Evolutionary conservation across 208 protist species (phyloP), one percentile per base, ranked within the genome.

Genomic region (Acanthamoeba polyphaga): DNA sequence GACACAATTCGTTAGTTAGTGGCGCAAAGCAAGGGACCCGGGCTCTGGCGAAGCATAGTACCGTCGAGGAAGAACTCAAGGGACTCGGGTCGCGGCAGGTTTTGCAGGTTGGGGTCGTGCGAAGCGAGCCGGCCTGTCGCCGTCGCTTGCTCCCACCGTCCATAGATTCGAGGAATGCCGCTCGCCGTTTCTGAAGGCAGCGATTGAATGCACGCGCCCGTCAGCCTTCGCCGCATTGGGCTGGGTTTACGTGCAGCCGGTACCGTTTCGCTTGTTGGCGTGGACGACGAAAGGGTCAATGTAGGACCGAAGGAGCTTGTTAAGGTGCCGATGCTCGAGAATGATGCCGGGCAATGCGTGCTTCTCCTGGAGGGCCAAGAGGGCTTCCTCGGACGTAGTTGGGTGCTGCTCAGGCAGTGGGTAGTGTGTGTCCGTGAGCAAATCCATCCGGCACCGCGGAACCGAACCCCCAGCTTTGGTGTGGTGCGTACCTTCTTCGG

Each of bases 91-190:
- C 90, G 43, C 8, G 90, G 90, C 43, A 94, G 27, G 53, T 94
- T 94, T 60, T 94, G 90, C 3, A 94, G 70, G 51, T 94, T 94
- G 62, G 90, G 90, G 53, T 94, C 53, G 49, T 62, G 51, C 29
- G 90, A 94, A 29, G 90, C 62, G 4, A 94, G 90, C 49, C 90
- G 10, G 24, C 90, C 90, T n/a, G 90, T 94, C 12, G 90, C 90
- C 8, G 90, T 94, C 49, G 46, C 29, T 32, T 94, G 90, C 15
- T 55, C 43, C 90, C 90, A 94, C 15, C 34, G 43, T 0, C 22
- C 49, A 46, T 1, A 38, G 22, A 94, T 43, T 2, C 64, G 46
- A 55, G 49, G 32, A 22, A 80, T 34, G 22, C 32, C 22, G 32
- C 34, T 10, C n/a, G 43, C 88, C 27, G 49, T 9, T 9, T 9